Evolutionary conservation across 176 grass and related monocot species (phyloP), one percentile per base, ranked within the genome.

Genomic region (Avena sativa): DNA sequence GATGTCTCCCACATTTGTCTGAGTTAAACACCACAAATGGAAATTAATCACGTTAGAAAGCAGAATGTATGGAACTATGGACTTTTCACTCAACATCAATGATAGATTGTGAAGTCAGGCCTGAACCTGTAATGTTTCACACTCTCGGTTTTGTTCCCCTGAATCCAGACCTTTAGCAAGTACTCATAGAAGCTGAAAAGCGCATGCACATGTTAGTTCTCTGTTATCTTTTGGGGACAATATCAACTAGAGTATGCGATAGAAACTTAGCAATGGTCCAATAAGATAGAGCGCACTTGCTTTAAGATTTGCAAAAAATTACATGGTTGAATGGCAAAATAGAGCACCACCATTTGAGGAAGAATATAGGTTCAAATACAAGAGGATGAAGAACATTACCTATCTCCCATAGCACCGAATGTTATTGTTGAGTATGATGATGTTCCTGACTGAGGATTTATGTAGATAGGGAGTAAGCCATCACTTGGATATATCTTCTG

Each of bases 1-100:
- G 97, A 99, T 84, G 90, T 97, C 61, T 98, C 97, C 97, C 97
- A 98, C 97, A 98, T 98, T 98, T 98, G 40, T 90, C 97, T 96
- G 80, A 46, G 76, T 70, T 40, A 25, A 87, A 79, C 48, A 91
- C 69, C 43, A 64, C 44, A 70, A 78, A 90, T 64, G 78, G 12
- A 72, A 68, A 72, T 64, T 9, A 71, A 82, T 61, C 55, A 85
- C 9, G 32, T 68, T 74, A 48, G 44, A 79, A 79, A 28, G 40
- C 26, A 76, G 58, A 83, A 62, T 51, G 48, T 61, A 91, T 40
- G 34, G 25, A 32, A 12, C 47, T 78, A 43, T 43, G 40, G 40
- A 43, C 40, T 43, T 43, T 49, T 77, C 68, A 88, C 71, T 25
- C 80, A 79, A 81, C 57, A 71, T 20, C 47, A 70, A 55, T 57